phyloP scores from a whole-genome alignment of 768 basidiomycete genomes.

The Leccinum rimulosum region DNA sequence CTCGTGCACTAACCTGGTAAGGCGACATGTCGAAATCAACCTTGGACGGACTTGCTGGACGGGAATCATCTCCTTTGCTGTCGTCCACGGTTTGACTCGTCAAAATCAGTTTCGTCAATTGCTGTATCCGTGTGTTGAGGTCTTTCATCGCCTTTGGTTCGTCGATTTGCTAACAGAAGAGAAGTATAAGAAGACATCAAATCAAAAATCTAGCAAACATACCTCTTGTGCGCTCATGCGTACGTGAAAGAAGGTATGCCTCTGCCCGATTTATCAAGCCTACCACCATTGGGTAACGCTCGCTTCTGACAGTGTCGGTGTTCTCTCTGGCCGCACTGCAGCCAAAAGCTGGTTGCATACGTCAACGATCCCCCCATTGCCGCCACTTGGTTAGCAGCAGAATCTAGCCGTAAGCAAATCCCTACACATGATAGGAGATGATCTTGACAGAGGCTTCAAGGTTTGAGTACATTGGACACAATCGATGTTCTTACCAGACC shows the following conservation, averaged over 20 bases:
- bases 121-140: constrained; percentile 74
- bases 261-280: neutral
- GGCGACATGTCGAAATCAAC: constrained; percentile 89
- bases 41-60: constrained; percentile 82
- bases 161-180: constrained; percentile 62
- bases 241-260: constrained; percentile 89
- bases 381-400: constrained; percentile 76
- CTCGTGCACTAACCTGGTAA: constrained; percentile 55
- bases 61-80: constrained; percentile 61
- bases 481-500: constrained; percentile 68
- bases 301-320: constrained; percentile 70
- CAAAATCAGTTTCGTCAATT: constrained; percentile 79
- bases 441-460: constrained; percentile 35
- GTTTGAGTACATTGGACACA: constrained; percentile 84
- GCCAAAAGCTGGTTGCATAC: constrained; percentile 76
- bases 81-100: constrained; percentile 84
- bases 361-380: too few relatives aligned
- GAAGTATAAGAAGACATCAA: neutral
- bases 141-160: constrained; percentile 85
- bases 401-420: constrained; percentile 69
- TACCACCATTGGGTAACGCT: neutral
- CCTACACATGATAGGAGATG: constrained; percentile 7
- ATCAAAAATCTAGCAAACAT: neutral
- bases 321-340: constrained; percentile 91
- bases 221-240: constrained; percentile 39